Conservation (phyloP, 1,284 basidiomycete genomes). For the Mycosarcoma maydis region DNA sequence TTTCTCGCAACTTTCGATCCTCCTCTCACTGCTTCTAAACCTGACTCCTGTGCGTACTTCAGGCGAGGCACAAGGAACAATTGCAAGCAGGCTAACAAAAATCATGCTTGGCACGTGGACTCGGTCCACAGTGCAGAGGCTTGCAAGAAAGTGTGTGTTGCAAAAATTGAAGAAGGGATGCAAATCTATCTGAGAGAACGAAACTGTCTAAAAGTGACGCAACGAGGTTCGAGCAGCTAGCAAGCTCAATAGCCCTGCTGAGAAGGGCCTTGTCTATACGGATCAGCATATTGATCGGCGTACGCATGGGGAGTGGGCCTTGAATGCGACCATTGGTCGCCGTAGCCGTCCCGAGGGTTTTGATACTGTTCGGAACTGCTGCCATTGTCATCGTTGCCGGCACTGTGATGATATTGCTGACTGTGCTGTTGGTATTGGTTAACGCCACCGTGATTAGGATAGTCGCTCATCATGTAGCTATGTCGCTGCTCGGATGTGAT, state of each 20-base stretch:
- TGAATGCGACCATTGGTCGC: constrained; percentile 14
- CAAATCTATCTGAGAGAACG: no score
- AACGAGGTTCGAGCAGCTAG: no score
- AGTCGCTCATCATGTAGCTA: constrained; percentile 49
- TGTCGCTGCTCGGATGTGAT: constrained; percentile 34
- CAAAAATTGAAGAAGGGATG: background rate
- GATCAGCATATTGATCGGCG: no score
- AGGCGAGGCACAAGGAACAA: no score
- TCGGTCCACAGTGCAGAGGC: no score
- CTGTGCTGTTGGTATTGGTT: constrained; percentile 2
- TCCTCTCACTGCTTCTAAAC: no score
- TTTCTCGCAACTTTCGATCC: background rate
- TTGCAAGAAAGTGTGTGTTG: no score
- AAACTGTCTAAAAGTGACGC: no score
- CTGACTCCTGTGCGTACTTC: no score
- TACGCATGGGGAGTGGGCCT: no score
- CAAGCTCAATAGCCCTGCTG: constrained; percentile 6
- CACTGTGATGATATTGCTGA: constrained; percentile 3
- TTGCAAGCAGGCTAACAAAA: no score
- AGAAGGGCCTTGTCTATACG: constrained; percentile 4
- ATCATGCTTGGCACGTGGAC: no score
- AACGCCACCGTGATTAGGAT: constrained; percentile 5
- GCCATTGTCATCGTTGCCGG: background rate
- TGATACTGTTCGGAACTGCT: constrained; percentile 2
- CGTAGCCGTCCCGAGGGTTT: background rate